These are phyloP conservation scores for Boletus bicolor DNA, from an alignment of 768 basidiomycete species.

Conservation along the genomic window DNA sequence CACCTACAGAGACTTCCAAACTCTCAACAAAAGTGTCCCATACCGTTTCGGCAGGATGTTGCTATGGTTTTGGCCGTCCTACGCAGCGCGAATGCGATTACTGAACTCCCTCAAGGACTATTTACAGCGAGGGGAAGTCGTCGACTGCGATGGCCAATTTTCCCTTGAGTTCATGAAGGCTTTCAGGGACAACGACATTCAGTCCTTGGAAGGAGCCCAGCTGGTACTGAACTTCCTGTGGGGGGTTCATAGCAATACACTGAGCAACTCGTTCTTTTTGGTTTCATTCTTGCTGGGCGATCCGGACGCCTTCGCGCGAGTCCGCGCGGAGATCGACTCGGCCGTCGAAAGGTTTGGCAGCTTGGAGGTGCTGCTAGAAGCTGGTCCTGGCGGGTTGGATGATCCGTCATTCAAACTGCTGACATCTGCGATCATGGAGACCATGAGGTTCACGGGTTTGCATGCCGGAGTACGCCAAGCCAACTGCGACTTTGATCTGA, in stretches of 20 bases:
- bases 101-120: conserved; percentile 8
- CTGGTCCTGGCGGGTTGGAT: conserved; percentile 14
- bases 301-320: conserved; percentile 41
- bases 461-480: conserved; percentile 18
- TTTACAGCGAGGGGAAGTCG: conserved; percentile 9
- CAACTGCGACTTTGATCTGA: conserved; percentile 15
- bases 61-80: conserved; percentile 15
- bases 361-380: conserved; percentile 13
- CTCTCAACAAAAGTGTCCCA: conserved; percentile 15
- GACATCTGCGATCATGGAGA: conserved; percentile 28
- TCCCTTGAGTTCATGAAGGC: conserved; percentile 11
- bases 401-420: conserved; percentile 19
- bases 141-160: conserved; percentile 5
- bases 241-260: conserved; percentile 21
- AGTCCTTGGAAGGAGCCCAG: conserved; percentile 15
- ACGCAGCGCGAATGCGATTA: conserved; percentile 12
- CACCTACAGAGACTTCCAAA: conserved; percentile 23
- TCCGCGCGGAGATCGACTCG: conserved; percentile 45
- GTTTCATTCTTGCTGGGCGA: conserved; percentile 37
- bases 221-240: conserved; percentile 21
- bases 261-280: conserved; percentile 20
- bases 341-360: conserved; percentile 11
- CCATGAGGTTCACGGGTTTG: conserved; percentile 20
- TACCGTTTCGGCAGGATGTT: conserved; percentile 16
- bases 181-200: conserved; percentile 19